These are phyloP conservation scores for Spizellomyces sp. DNA, from an alignment of 192 early-diverging fungal genomes.

Conservation along the genomic window DNA sequence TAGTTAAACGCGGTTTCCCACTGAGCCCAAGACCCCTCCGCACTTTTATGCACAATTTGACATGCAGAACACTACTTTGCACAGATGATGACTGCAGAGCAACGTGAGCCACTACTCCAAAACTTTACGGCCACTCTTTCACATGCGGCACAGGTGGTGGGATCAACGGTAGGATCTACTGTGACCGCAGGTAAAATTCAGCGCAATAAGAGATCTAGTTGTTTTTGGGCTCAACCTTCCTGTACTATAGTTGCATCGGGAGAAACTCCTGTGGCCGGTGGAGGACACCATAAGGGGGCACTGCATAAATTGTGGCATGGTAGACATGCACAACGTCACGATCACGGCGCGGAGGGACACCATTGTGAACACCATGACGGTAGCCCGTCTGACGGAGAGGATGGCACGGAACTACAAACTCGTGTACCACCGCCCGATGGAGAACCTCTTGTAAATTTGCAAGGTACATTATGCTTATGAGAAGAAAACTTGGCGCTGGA, in stretches of 20 bases:
- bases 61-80: no score
- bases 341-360: not conserved
- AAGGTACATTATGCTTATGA: no score
- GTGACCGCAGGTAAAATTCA: constrained; percentile 12
- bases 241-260: constrained; percentile 10
- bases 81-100: not conserved
- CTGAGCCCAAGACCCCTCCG: no score
- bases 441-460: no score
- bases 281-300: not conserved
- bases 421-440: no score
- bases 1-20: no score
- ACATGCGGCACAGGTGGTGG: constrained; percentile 5
- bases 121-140: constrained; percentile 12
- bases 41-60: no score
- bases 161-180: constrained; percentile 20
- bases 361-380: no score
- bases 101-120: constrained; percentile 15
- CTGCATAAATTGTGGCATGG: constrained; percentile 3
- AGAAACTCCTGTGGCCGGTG: constrained; percentile 3
- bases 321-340: not conserved
- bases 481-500: no score
- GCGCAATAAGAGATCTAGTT: not conserved
- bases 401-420: no score
- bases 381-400: no score
- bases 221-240: not conserved